Evolutionary conservation across 176 grass and related monocot genomes (phyloP), one percentile per base, ranked within the genome.

Genomic region (Oryza meyeriana): DNA sequence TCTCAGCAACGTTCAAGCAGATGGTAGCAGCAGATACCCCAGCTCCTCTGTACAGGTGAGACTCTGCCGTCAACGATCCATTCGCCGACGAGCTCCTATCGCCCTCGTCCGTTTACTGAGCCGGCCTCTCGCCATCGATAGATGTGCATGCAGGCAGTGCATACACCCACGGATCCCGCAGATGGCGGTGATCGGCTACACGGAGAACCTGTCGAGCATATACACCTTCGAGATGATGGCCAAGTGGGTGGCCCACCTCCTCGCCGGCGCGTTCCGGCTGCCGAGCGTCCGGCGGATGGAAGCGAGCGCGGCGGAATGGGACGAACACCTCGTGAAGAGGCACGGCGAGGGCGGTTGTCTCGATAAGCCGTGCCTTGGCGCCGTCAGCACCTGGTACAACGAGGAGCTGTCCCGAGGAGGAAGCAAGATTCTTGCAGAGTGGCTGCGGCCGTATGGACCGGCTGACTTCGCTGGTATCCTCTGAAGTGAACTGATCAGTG

Each of bases 231-330:
- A 93, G 62, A 87, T 91, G 78, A 65, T 85, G 65, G 72, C 91
- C 24, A 97, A 97, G 68, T 97, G 86, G 94, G 55, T 87, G 70
- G 84, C 84, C 13, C 78, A 88, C 50, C 86, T 97, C 66, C 84
- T 93, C 4, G 86, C 93, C 12, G 86, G 17, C 48, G 48, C 48
- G 48, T 52, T 52, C 48, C 48, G 14, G 45, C 45, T 48, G 45
- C 45, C 45, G 45, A 48, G 45, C 45, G 16, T 48, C 45, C 12
- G 5, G 48, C 17, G 17, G 17, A 52, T 52, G 48, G 48, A 52
- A 7, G 48, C 48, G 17, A 52, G 48, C 48, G 48, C 17, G 48
- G 16, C 17, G 48, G 48, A 52, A 17, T 52, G 48, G 48, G 17
- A 20, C 18, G 48, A 52, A 8, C 48, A 52, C 48, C 5, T 20